phyloP scores from a whole-genome alignment of 768 basidiomycete genomes.

The Epithele typhae region DNA sequence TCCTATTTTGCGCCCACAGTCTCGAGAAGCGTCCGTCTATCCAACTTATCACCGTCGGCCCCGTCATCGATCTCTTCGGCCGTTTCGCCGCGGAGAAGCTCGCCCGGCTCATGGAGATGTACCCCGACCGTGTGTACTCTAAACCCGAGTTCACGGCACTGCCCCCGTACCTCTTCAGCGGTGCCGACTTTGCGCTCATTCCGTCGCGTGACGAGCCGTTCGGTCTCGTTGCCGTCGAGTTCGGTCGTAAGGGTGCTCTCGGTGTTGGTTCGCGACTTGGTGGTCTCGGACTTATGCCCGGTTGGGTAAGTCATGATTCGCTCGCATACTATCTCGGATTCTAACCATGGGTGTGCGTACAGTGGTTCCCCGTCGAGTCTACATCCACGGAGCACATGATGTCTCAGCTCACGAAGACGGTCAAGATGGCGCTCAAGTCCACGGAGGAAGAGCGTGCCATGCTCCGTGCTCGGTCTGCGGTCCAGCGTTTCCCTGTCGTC shows the following conservation, averaged over 20 bases:
- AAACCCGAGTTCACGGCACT: constrained; percentile 95
- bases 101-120: constrained; percentile 89
- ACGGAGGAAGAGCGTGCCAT: constrained; percentile 88
- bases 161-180: constrained; percentile 90
- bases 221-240: constrained; percentile 93
- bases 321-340: too few relatives aligned
- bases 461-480: constrained; percentile 87
- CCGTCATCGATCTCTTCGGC: constrained; percentile 93
- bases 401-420: constrained; percentile 90
- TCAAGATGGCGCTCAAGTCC: constrained; percentile 91
- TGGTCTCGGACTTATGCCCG: constrained; percentile 95
- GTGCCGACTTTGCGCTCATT: constrained; percentile 93
- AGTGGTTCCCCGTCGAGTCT: constrained; percentile 98
- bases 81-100: constrained; percentile 95
- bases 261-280: constrained; percentile 93
- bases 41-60: constrained; percentile 86
- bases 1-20: constrained; percentile 32
- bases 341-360: too few relatives aligned
- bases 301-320: constrained; percentile 90
- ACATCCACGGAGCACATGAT: constrained; percentile 91
- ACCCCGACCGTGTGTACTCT: constrained; percentile 91
- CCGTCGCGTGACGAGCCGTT: constrained; percentile 97
- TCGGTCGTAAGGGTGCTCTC: constrained; percentile 93
- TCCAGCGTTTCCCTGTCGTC: constrained; percentile 96
- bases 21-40: constrained; percentile 83